Evolutionary conservation across 176 grass and related monocot genomes (phyloP).

Genomic region (Triticum timopheevii): DNA sequence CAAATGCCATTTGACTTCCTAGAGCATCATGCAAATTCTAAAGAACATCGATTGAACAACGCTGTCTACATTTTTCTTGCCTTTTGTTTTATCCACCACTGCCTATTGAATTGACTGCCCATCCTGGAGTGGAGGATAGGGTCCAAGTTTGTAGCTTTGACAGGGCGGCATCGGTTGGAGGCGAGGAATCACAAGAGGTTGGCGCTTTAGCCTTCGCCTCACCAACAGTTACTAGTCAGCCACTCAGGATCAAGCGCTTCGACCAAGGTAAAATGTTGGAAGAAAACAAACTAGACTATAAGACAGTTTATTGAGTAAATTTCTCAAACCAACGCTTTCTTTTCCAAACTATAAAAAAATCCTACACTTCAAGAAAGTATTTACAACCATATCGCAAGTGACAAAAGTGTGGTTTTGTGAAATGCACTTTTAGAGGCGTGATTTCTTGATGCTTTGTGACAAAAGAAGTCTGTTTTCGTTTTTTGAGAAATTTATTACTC

Average conservation of each 20-base stretch:
- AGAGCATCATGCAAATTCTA: constrained; percentile 6
- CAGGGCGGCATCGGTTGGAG: not conserved
- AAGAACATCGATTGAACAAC: not conserved
- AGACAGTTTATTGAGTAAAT: not conserved
- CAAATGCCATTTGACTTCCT: not conserved
- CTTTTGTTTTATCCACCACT: not conserved
- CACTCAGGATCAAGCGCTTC: not conserved
- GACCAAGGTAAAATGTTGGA: not conserved
- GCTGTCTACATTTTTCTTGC: not conserved
- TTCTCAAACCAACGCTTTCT: not conserved
- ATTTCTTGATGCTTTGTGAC: not conserved
- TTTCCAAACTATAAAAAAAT: not conserved
- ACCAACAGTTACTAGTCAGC: not conserved
- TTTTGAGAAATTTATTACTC: not conserved
- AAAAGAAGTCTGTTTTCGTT: not conserved
- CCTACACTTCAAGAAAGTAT: not conserved
- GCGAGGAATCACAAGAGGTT: not conserved
- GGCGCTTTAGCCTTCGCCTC: not conserved
- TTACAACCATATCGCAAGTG: not conserved
- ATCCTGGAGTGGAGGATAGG: not conserved
- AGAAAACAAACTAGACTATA: not conserved
- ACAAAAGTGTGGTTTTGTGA: not conserved
- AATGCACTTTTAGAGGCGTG: not conserved
- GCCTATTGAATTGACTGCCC: not conserved
- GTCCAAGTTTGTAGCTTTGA: not conserved